These are phyloP conservation scores for Vaccinium myrtillus DNA, from an alignment of 148 eudicot species.

Conservation along the genomic window DNA sequence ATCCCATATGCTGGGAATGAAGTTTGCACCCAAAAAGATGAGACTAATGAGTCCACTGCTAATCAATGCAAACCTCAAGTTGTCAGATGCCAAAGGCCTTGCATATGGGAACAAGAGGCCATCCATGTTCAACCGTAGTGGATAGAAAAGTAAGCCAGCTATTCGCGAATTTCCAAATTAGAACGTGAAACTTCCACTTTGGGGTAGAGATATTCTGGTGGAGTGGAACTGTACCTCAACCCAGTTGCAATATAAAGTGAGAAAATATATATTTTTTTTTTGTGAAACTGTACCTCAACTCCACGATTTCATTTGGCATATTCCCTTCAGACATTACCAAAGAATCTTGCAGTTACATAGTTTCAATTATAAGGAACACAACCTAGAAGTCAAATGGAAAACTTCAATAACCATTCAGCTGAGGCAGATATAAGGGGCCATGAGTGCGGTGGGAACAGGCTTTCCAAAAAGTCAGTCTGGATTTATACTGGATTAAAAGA, in stretches of 20 bases:
- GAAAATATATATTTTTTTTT: no score
- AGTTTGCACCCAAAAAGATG: constrained; percentile 73
- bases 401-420: not conserved
- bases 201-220: not conserved
- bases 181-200: not conserved
- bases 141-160: constrained; percentile 80
- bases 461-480: not conserved
- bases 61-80: constrained; percentile 48
- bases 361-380: not conserved
- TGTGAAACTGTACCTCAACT: not conserved
- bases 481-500: no score
- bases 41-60: constrained; percentile 57
- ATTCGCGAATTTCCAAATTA: constrained; percentile 35
- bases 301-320: not conserved
- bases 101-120: constrained; percentile 70
- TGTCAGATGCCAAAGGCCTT: constrained; percentile 61
- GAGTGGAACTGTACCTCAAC: constrained; percentile 1
- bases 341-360: not conserved
- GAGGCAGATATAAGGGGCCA: not conserved
- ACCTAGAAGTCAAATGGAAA: not conserved
- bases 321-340: not conserved
- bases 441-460: not conserved
- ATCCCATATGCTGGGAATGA: constrained; percentile 89
- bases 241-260: not conserved
- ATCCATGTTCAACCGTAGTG: constrained; percentile 76